Conservation (phyloP, 352 stramenopile species). For the Globisporangium spiculum region DNA sequence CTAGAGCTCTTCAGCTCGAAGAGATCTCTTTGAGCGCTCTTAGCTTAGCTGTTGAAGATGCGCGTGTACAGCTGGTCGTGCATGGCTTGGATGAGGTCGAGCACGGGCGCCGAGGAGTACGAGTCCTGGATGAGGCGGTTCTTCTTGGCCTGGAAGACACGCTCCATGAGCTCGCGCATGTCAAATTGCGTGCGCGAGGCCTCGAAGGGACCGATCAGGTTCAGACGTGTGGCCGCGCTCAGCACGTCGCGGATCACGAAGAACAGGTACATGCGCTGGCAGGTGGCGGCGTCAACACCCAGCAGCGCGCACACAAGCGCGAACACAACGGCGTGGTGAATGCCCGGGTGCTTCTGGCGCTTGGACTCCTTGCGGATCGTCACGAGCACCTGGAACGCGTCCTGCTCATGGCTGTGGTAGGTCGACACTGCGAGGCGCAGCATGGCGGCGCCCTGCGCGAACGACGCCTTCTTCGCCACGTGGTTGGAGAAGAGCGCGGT, state of each 20-base stretch:
- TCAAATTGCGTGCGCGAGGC: conserved; percentile 69
- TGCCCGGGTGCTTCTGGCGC: conserved; percentile 38
- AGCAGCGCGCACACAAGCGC: conserved; percentile 61
- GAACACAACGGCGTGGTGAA: conserved; percentile 75
- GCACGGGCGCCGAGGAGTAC: conserved; percentile 74
- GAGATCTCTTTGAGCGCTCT: neutral
- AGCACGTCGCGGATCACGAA: conserved; percentile 68
- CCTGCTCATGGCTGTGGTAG: conserved; percentile 27
- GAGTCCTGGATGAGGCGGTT: conserved; percentile 58
- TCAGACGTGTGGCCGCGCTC: conserved; percentile 76
- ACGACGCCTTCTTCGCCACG: conserved; percentile 71
- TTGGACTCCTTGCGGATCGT: conserved; percentile 50
- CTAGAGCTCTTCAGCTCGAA: neutral
- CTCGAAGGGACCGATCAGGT: conserved; percentile 73
- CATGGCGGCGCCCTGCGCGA: conserved; percentile 67
- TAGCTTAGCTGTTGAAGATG: conserved; percentile 77
- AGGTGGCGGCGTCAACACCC: conserved; percentile 33
- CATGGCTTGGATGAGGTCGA: conserved; percentile 81
- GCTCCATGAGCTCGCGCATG: conserved; percentile 41
- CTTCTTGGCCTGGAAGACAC: conserved; percentile 62
- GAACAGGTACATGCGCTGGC: conserved; percentile 83
- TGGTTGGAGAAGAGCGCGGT: conserved; percentile 76
- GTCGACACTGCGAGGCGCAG: conserved; percentile 64
- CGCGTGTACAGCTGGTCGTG: conserved; percentile 88
- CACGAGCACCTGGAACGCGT: conserved; percentile 37